Base-by-base conservation (phyloP, 805 yeast species). In the Ogataea trehalophila region DNA sequence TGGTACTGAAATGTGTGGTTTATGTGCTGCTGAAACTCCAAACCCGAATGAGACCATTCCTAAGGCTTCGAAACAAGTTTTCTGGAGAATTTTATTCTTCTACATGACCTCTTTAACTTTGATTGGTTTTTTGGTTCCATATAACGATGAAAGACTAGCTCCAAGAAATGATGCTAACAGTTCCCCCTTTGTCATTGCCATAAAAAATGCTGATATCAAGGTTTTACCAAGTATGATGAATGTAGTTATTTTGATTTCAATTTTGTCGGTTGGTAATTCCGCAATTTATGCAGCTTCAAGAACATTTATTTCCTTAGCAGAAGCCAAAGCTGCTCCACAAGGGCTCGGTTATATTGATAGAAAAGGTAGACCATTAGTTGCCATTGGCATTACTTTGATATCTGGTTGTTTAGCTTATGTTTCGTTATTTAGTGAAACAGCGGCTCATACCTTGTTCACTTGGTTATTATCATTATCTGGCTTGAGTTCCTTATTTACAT, bases 281-380 rank as follows among this genome's bases (percentile, higher is more conserved):
- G 76, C 81, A 0, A 79, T 77, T n/a, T 79, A 73, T 58, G 83
- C 80, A 9, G 71, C 79, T 29, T 76, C 82, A 6, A 70, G 83
- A 66, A 75, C 79, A 26, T 59, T 76, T 44, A 73, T 74, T 33
- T 70, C 79, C 0, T 65, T 76, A 42, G 70, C 79, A 9, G 67
- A 71, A 22, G 69, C 71, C 31, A 74, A 74, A 20, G 64, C 70
- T 52, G 79, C 79, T 16, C 81, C 80, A 43, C 55, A 56, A 20
- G 36, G 41, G 22, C 60, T 71, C 22, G 73, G 71, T 33, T 75
- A 74, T 57, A 68, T 76, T 47, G 81, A 77, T 56, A 69, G 71
- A 47, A 62, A 63, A 51, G 82, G 82, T 42, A 66, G 81, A 51
- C 82, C 81, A 37, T 55, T 75, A 44, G 67, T 65, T 44, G 77